phyloP scores from a whole-genome alignment of 2,329 filamentous ascomycete species.

The Botrytis galanthina region DNA sequence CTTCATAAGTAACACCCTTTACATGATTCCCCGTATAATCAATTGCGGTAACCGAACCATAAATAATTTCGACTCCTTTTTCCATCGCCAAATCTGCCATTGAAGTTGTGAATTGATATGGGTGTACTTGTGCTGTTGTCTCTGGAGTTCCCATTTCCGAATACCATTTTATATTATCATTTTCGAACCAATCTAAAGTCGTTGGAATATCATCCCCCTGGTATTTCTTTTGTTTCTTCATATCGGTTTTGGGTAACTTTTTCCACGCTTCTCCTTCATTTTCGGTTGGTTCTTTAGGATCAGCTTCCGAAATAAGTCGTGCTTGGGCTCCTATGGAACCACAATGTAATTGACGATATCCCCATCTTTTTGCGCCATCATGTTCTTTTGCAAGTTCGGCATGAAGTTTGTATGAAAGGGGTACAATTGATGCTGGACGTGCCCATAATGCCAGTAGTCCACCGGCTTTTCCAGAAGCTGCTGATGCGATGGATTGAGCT shows the following conservation, averaged over 20 bases:
- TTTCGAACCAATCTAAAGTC: conserved; percentile 82
- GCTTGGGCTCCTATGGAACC: conserved; percentile 46
- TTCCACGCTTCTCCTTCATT: conserved; percentile 46
- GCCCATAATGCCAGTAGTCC: conserved; percentile 90
- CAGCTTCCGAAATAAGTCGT: conserved; percentile 21
- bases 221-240: conserved; percentile 42
- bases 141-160: conserved; percentile 77
- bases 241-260: conserved; percentile 60
- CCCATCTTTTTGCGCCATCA: conserved; percentile 75
- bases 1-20: conserved; percentile 62
- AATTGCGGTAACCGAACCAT: conserved; percentile 69
- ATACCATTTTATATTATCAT: conserved; percentile 65
- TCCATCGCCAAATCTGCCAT: conserved; percentile 76
- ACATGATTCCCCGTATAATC: conserved; percentile 60
- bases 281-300: background rate
- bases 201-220: conserved; percentile 63
- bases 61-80: conserved; percentile 64
- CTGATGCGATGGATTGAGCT: conserved; percentile 80
- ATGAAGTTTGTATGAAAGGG: conserved; percentile 81
- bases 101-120: conserved; percentile 81
- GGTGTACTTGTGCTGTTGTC: conserved; percentile 92
- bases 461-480: conserved; percentile 91
- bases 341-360: conserved; percentile 76
- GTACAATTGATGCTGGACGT: conserved; percentile 80
- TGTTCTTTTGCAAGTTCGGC: conserved; percentile 82